These are phyloP conservation scores for Cystobasidiopsis lactophilus DNA, from an alignment of 768 basidiomycete species.

Conservation along the genomic window DNA sequence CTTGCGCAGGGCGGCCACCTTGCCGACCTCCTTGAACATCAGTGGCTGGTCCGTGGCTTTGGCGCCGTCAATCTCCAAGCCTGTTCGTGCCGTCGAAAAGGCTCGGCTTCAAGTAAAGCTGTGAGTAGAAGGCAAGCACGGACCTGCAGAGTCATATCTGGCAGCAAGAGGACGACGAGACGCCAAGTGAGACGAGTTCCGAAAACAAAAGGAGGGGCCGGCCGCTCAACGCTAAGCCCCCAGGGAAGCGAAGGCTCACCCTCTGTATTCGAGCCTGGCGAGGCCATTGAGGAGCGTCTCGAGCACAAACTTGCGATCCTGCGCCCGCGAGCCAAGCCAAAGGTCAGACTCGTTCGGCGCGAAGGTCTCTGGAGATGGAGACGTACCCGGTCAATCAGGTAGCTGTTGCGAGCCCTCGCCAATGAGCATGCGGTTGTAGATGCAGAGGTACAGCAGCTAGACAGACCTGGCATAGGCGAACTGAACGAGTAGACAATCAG, in stretches of 20 bases:
- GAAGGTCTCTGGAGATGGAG: too few relatives aligned
- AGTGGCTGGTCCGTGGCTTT: slow-evolving; percentile 41
- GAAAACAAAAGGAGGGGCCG: background rate
- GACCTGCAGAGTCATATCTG: slow-evolving; percentile 62
- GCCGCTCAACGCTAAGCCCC: background rate
- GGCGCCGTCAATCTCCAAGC: slow-evolving; percentile 62
- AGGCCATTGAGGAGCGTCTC: slow-evolving; percentile 80
- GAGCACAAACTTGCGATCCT: slow-evolving; percentile 76
- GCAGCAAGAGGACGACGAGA: too few relatives aligned
- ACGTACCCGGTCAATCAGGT: too few relatives aligned
- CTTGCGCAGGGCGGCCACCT: slow-evolving; percentile 79
- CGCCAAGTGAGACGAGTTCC: too few relatives aligned
- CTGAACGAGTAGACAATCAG: too few relatives aligned
- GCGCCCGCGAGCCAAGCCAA: slow-evolving; percentile 1
- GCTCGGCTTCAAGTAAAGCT: background rate
- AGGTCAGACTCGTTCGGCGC: too few relatives aligned
- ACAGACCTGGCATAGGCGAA: too few relatives aligned
- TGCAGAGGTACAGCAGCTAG: too few relatives aligned
- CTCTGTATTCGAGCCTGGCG: slow-evolving; percentile 87
- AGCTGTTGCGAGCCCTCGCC: too few relatives aligned
- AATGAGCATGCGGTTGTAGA: too few relatives aligned
- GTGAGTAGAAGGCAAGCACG: slow-evolving; percentile 4
- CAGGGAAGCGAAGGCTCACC: slow-evolving; percentile 25
- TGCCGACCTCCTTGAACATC: slow-evolving; percentile 95
- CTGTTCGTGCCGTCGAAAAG: slow-evolving; percentile 13